Percentiles rank a stretch among this genome's conserved stretches.
Conservation (phyloP, 2,329 filamentous ascomycete species). For the Penicillium digitatum region DNA sequence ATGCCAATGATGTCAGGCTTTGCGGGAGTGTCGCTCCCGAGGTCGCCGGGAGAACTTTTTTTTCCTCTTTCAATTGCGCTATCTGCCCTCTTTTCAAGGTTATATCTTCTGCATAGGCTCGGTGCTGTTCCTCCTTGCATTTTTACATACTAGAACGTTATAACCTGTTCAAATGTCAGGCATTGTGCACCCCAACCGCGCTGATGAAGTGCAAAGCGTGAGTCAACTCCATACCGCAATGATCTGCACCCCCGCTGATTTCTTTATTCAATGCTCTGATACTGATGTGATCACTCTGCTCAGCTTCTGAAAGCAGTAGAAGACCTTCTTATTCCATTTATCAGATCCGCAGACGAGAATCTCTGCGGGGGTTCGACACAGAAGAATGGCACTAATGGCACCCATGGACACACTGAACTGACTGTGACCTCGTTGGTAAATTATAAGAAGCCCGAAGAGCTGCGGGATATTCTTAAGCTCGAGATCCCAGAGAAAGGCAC, state of each 20-base stretch:
- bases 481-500: constrained; percentile 55
- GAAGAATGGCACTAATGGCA: constrained; percentile 20
- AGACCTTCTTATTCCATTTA: constrained; percentile 45
- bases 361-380: constrained; percentile 11
- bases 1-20: constrained; percentile 23
- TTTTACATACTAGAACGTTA: neutral
- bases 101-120: neutral
- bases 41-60: constrained; percentile 16
- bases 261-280: neutral
- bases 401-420: constrained; percentile 53
- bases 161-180: constrained; percentile 22
- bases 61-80: neutral
- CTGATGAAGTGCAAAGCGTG: constrained; percentile 43
- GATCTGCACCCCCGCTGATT: neutral
- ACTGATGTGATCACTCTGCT: neutral
- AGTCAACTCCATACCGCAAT: constrained; percentile 21
- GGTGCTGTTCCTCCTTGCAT: neutral
- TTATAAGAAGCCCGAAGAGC: constrained; percentile 55
- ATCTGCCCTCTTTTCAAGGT: neutral
- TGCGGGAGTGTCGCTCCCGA: constrained; percentile 21
- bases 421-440: constrained; percentile 62
- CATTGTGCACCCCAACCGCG: constrained; percentile 27
- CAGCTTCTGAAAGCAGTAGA: constrained; percentile 42
- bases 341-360: constrained; percentile 41
- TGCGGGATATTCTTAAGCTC: constrained; percentile 52